These are phyloP conservation scores for Fraxinus quadrangulata DNA, from an alignment of 257 asterid genomes.

Conservation along the genomic window DNA sequence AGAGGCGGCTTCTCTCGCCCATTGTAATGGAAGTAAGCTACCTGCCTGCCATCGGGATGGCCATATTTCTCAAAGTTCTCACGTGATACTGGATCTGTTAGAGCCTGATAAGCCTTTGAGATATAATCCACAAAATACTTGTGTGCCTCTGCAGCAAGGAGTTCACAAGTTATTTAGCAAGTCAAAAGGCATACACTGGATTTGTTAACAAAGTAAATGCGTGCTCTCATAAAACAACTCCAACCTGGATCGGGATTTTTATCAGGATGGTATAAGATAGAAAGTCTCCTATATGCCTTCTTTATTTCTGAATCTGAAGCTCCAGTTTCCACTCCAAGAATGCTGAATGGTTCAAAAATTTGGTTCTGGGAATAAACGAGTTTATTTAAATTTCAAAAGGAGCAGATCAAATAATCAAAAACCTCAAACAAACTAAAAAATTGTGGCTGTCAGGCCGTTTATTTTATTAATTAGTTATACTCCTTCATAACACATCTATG, in stretches of 20 bases:
- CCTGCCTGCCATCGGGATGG: conserved; percentile 99
- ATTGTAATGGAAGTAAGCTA: conserved; percentile 26
- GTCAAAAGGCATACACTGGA: conserved; percentile 16
- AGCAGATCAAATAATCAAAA: conserved; percentile 23
- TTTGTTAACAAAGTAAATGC: conserved; percentile 20
- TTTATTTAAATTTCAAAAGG: conserved; percentile 20
- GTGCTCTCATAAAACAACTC: conserved; percentile 47
- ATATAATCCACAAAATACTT: conserved; percentile 81
- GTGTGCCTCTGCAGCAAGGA: conserved; percentile 77
- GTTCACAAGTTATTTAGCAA: conserved; percentile 28
- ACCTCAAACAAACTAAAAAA: not conserved
- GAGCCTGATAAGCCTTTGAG: conserved; percentile 98
- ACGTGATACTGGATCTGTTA: conserved; percentile 94
- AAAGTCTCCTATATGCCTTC: conserved; percentile 89
- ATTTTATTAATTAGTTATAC: not conserved
- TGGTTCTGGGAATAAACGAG: conserved; percentile 48
- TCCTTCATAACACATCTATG: conserved; percentile 9
- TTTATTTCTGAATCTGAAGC: conserved; percentile 78
- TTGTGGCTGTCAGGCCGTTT: conserved; percentile 9
- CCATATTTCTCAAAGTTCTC: conserved; percentile 97
- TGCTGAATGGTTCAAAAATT: conserved; percentile 86
- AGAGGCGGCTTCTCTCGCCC: conserved; percentile 8
- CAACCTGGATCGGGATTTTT: conserved; percentile 99
- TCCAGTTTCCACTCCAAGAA: conserved; percentile 88
- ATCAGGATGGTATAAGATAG: conserved; percentile 93